Evolutionary conservation across 106 monocot genomes (phyloP), one percentile per base, ranked within the genome.

Genomic region (Iris macrosiphon): DNA sequence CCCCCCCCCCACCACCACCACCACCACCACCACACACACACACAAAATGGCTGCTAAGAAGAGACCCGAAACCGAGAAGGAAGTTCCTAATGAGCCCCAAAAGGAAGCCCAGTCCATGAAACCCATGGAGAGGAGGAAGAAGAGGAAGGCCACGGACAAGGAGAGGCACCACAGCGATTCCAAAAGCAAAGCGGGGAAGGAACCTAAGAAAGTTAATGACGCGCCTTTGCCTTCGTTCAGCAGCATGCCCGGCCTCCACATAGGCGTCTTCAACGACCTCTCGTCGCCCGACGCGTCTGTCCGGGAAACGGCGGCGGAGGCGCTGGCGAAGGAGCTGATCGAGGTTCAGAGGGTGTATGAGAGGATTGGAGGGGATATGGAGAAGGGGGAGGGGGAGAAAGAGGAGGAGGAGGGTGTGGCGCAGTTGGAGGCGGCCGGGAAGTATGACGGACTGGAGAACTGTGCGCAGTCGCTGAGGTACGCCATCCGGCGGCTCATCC

Each of bases 401-500:
- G 19, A 6, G 24, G 25, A 57, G 43, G 35, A 17, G 20, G 59
- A 54, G 29, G 66, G 53, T 38, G 67, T 10, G 9, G 72, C 45
- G 25, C 54, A 37, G 19, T 29, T 78, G 54, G 80, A 91, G 51
- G 98, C 83, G 2, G n/a, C n/a, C n/a, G 77, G 83, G 76, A 91
- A 98, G 72, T 71, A 91, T 46, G 98, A 87, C 65, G 98, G 98
- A 6, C 56, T 98, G 67, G 87, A 84, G 17, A 73, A 73, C 26
- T 91, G 79, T 32, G 79, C 91, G 2, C 72, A 77, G 1, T 73
- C 83, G 11, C 40, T 98, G 63, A 78, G 87, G 65, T 91, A 91
- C 60, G 86, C 91, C 1, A 57, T 98, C 12, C 68, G 87, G 13
- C 62, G 98, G 49, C 86, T 98, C 35, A 75, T 98, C 46, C 82